phyloP scores from a whole-genome alignment of 2,329 filamentous ascomycete species.

The Exophiala viscosa region DNA sequence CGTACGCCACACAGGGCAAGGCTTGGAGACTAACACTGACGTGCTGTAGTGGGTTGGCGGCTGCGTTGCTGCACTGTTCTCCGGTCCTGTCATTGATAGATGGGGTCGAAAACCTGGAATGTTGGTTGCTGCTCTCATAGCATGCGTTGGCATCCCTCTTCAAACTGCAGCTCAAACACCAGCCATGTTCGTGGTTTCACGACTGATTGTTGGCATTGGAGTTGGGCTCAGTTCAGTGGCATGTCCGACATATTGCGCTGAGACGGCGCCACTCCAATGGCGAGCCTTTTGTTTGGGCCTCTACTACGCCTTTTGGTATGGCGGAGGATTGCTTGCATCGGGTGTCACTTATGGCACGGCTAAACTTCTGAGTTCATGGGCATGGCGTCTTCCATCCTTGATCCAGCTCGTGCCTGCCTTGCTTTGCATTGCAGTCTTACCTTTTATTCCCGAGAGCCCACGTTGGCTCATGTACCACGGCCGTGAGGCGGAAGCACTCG shows the following conservation, averaged over 20 bases:
- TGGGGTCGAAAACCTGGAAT: constrained; percentile 54
- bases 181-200: constrained; percentile 5
- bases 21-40: not conserved
- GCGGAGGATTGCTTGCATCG: constrained; percentile 7
- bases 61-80: constrained; percentile 33
- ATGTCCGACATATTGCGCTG: constrained; percentile 4
- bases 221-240: constrained; percentile 2
- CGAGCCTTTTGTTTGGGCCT: constrained; percentile 10
- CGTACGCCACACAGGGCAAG: not conserved
- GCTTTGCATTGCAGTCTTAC: constrained; percentile 39
- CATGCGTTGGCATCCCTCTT: constrained; percentile 55
- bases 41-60: constrained; percentile 37
- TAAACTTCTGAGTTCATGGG: constrained; percentile 5
- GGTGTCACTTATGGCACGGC: constrained; percentile 10
- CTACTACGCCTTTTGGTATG: constrained; percentile 11
- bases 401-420: constrained; percentile 6
- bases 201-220: constrained; percentile 7
- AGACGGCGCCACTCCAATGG: not conserved
- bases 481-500: constrained; percentile 17
- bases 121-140: constrained; percentile 53
- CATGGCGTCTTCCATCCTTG: constrained; percentile 5
- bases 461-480: constrained; percentile 28
- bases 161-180: constrained; percentile 38
- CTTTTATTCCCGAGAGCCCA: constrained; percentile 29
- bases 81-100: constrained; percentile 42